These are phyloP conservation scores for Bryoerythrophyllum caledonicum DNA, from an alignment of 225 moss, liverwort and hornwort genomes.

Conservation along the genomic window DNA sequence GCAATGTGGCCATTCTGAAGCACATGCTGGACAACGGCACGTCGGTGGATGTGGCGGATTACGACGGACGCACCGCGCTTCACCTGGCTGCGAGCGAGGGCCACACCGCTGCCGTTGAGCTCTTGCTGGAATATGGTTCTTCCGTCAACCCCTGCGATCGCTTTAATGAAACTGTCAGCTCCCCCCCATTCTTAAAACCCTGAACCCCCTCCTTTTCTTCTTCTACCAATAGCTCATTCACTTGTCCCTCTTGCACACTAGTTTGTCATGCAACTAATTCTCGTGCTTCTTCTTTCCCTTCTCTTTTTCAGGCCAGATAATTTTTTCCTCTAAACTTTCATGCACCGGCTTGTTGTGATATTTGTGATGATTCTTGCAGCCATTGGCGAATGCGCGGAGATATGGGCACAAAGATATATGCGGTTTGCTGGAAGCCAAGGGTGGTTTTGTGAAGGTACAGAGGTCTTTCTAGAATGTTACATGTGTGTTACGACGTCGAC, in stretches of 20 bases:
- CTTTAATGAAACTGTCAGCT: slow-evolving; percentile 65
- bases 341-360: background rate
- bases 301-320: background rate
- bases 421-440: slow-evolving; percentile 51
- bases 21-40: slow-evolving; percentile 57
- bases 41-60: slow-evolving; percentile 59
- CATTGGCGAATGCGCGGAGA: slow-evolving; percentile 70
- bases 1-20: slow-evolving; percentile 46
- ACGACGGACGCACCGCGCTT: slow-evolving; percentile 71
- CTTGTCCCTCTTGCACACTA: too few relatives aligned
- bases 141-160: slow-evolving; percentile 69
- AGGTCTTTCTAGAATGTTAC: background rate
- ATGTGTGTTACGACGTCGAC: background rate
- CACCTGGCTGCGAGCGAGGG: slow-evolving; percentile 78
- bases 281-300: too few relatives aligned
- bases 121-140: slow-evolving; percentile 51
- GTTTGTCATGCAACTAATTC: too few relatives aligned
- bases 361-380: slow-evolving; percentile 32
- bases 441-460: slow-evolving; percentile 46
- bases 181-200: too few relatives aligned
- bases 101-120: slow-evolving; percentile 52
- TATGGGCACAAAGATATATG: slow-evolving; percentile 69
- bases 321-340: background rate
- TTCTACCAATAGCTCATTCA: too few relatives aligned
- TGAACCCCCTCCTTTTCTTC: too few relatives aligned